Evolutionary conservation across 495 filamentous ascomycete species (phyloP).

Genomic region (Podospora tetraspora): DNA sequence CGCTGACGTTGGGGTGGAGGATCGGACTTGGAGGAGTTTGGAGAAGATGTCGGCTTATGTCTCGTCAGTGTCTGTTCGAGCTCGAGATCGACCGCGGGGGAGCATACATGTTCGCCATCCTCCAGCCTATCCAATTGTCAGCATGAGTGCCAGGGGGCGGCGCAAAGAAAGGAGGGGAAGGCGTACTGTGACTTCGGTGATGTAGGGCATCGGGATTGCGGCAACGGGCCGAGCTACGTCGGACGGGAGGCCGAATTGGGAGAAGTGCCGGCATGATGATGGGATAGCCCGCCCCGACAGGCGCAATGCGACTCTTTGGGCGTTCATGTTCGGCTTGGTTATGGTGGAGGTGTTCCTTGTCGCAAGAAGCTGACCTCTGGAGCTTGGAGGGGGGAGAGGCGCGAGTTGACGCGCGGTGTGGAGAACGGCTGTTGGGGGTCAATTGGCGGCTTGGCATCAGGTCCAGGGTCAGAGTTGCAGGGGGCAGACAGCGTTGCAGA

Average conservation of each 20-base stretch:
- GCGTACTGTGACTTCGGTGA: conserved; percentile 78
- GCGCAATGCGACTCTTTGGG: conserved; percentile 31
- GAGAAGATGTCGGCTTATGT: conserved; percentile 76
- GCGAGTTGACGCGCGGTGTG: neutral
- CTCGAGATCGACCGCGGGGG: conserved; percentile 13
- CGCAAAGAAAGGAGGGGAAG: neutral
- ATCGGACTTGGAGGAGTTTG: conserved; percentile 61
- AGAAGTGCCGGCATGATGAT: conserved; percentile 35
- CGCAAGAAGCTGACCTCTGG: neutral
- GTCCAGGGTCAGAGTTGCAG: neutral
- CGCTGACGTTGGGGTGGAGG: neutral
- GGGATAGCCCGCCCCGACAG: conserved; percentile 25
- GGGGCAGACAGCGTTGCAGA: neutral
- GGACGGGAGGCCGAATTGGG: conserved; percentile 28
- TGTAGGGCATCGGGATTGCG: conserved; percentile 65
- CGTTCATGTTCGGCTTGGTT: conserved; percentile 25
- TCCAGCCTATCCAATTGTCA: conserved; percentile 59
- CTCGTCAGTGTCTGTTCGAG: conserved; percentile 17
- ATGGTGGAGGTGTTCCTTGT: neutral
- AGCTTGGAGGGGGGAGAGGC: neutral
- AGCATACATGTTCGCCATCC: conserved; percentile 85
- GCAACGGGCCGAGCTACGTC: conserved; percentile 39
- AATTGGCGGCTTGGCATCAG: conserved; percentile 5
- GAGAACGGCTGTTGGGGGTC: neutral
- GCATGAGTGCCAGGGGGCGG: conserved; percentile 17